Evolutionary conservation across 2,329 filamentous ascomycete genomes (phyloP), one percentile per base, ranked within the genome.

Genomic region (Graphilbum sp.): DNA sequence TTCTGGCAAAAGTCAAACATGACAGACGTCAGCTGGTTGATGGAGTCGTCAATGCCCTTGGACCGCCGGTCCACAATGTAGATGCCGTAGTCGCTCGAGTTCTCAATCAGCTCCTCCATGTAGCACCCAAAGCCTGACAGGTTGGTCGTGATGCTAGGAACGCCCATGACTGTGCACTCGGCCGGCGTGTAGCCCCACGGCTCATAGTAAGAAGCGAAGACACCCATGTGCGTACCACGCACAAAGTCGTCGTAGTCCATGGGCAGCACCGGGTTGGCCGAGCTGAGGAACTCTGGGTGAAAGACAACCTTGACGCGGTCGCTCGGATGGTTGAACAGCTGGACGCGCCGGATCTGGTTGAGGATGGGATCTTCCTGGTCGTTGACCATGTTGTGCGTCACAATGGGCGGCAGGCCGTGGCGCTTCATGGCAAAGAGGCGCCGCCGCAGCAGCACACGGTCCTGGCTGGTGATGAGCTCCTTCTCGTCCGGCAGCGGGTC

Each of bases 221-320:
- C 76, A 51, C 90, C 90, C 53, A 98, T 64, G 59, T 98, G 88
- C 31, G 88, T 96, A 46, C 90, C 90, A 39, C 90, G 84, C 33
- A 98, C 90, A 54, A 98, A 98, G 57, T 98, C 90, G 52, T 98
- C 90, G 52, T 98, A 96, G 61, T 96, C 90, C 53, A 98, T 69
- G 16, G 90, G 87, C 25, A 98, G 68, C 2, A 98, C 87, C 0
- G 90, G 88, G 61, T 95, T 96, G 39, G 85, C 79, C 1, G 88
- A 92, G 66, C 87, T 95, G 48, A 98, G 64, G 62, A 98, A 98
- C 59, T 96, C 90, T 7, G 90, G 90, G 54, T 98, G 90, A 73
- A 98, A 98, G 47, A 98, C 70, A 43, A 98, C 72, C 72, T 98
- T 98, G 61, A 98, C 90, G 24, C 90, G 83, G 57, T 98, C 90